A percentile compares a stretch with the other conserved stretches of the same genome.
These are phyloP conservation scores for Taphrina confusa DNA, from an alignment of 1,139 yeast species.

Conservation along the genomic window DNA sequence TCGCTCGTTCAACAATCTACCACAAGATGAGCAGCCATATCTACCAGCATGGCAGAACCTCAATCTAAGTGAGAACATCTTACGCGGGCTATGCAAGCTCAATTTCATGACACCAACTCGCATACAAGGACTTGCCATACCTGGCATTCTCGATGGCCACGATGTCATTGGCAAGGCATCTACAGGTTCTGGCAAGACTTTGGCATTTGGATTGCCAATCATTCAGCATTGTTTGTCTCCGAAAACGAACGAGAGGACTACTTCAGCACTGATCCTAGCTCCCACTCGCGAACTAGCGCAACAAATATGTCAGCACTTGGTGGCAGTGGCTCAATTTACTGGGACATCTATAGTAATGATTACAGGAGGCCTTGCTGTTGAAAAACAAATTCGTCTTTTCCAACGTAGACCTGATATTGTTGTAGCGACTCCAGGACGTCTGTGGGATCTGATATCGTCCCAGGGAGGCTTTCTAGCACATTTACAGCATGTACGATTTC, in stretches of 20 bases:
- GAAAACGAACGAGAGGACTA: constrained; percentile 39
- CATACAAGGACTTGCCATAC: constrained; percentile 77
- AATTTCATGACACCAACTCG: constrained; percentile 74
- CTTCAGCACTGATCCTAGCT: constrained; percentile 74
- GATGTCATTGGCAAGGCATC: constrained; percentile 95
- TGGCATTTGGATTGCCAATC: constrained; percentile 95
- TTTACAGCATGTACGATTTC: constrained; percentile 63
- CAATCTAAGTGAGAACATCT: constrained; percentile 55
- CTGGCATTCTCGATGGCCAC: constrained; percentile 66
- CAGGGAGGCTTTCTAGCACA: constrained; percentile 51
- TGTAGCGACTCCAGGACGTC: constrained; percentile 96
- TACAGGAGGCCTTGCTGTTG: constrained; percentile 93
- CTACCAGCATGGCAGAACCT: constrained; percentile 63
- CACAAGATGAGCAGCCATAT: constrained; percentile 51
- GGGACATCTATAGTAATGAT: constrained; percentile 72
- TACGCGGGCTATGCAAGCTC: constrained; percentile 61
- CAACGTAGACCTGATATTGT: constrained; percentile 74
- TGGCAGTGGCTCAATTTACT: constrained; percentile 60
- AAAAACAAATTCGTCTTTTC: constrained; percentile 81
- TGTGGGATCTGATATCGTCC: constrained; percentile 70
- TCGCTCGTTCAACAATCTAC: constrained; percentile 30
- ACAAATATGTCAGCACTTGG: constrained; percentile 82
- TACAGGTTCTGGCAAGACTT: constrained; percentile 96
- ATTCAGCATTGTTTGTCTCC: constrained; percentile 53
- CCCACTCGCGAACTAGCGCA: constrained; percentile 97